phyloP scores from a whole-genome alignment of 2,329 filamentous ascomycete species.

The Paecilomyces formosus region DNA sequence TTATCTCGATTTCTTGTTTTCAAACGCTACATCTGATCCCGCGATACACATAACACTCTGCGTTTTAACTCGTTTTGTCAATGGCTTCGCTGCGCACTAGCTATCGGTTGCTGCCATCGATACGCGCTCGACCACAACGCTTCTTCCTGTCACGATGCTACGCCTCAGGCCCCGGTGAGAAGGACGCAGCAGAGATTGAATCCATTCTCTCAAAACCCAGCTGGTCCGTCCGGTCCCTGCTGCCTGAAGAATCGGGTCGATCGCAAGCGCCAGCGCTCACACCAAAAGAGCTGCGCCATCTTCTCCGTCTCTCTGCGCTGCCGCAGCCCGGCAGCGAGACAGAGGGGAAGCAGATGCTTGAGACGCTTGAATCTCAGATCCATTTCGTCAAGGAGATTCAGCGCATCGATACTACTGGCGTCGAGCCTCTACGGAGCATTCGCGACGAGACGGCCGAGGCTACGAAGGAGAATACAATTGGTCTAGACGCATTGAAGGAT shows the following conservation, averaged over 20 bases:
- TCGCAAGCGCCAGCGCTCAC: conserved; percentile 43
- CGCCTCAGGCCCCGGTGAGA: conserved; percentile 13
- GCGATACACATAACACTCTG: neutral
- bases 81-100: conserved; percentile 3
- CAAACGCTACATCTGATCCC: neutral
- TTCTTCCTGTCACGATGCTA: conserved; percentile 1
- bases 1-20: neutral
- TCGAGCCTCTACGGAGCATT: conserved; percentile 69
- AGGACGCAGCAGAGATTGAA: conserved; percentile 19
- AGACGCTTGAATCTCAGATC: conserved; percentile 71
- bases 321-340: conserved; percentile 57
- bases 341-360: conserved; percentile 64
- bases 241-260: conserved; percentile 42
- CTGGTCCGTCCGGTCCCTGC: conserved; percentile 76
- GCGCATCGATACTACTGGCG: conserved; percentile 62
- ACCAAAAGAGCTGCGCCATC: conserved; percentile 64
- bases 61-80: neutral
- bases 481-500: conserved; percentile 27
- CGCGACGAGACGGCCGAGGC: conserved; percentile 57
- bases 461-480: conserved; percentile 31
- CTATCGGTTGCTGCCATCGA: neutral
- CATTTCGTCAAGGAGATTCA: conserved; percentile 88
- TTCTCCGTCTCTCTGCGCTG: conserved; percentile 82
- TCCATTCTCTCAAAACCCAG: conserved; percentile 60
- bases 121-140: neutral